Conservation (phyloP, 441 rosid genomes). For the Pelargonium cotyledonis region DNA sequence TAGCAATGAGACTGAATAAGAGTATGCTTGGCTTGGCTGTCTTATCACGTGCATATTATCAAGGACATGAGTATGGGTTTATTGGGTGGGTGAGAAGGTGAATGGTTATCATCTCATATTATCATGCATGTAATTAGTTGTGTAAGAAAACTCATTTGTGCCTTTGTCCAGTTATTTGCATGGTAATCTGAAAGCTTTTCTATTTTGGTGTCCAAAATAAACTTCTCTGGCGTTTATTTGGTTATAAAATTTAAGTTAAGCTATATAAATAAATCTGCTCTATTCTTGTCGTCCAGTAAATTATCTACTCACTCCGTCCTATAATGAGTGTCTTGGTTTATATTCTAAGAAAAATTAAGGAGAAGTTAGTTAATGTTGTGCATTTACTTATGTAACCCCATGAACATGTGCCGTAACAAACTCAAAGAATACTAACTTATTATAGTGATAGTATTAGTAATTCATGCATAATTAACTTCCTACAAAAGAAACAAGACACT, state of each 20-base stretch:
- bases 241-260: not conserved
- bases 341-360: too few species aligned
- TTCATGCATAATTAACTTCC: too few species aligned
- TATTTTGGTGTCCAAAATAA: not conserved
- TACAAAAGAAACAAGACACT: too few species aligned
- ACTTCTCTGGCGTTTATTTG: not conserved
- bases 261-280: not conserved
- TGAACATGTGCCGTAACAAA: too few species aligned
- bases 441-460: too few species aligned
- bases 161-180: not conserved
- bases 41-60: not conserved
- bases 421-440: too few species aligned
- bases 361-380: too few species aligned
- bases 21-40: not conserved
- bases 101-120: not conserved
- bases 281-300: not conserved
- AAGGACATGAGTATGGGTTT: slow-evolving; percentile 1
- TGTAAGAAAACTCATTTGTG: not conserved
- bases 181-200: not conserved
- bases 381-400: too few species aligned
- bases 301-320: not conserved
- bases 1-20: not conserved
- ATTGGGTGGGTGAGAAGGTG: not conserved
- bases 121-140: not conserved
- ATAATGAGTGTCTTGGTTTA: not conserved